Evolutionary conservation across 139 green algal genomes (phyloP).

Genomic region (Trebouxia sp.): DNA sequence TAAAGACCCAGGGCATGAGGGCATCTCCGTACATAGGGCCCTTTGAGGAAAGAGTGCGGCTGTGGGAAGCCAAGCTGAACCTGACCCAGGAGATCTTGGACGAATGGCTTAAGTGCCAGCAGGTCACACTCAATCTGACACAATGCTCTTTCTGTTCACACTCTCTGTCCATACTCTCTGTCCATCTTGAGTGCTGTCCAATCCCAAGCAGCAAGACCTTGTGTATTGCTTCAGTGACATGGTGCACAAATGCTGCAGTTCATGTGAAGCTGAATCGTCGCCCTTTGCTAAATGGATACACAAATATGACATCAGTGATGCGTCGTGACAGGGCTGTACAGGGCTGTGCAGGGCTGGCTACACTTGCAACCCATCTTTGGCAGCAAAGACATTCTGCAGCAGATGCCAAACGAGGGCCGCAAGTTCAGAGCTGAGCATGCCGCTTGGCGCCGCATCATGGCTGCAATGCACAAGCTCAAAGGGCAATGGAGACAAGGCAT

Average conservation of each 20-base stretch:
- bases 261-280: no score
- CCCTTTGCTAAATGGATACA: no score
- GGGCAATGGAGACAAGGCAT: no score
- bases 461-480: conserved; percentile 72
- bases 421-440: conserved; percentile 82
- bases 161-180: no score
- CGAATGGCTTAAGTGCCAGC: conserved; percentile 77
- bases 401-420: conserved; percentile 84
- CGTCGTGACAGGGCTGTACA: no score
- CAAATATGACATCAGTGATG: no score
- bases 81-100: conserved; percentile 79
- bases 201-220: no score
- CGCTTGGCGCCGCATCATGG: conserved; percentile 77
- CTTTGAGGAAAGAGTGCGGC: conserved; percentile 54
- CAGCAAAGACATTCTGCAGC: conserved; percentile 83
- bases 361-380: conserved; percentile 89
- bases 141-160: no score
- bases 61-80: conserved; percentile 55
- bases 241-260: no score
- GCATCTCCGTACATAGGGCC: conserved; percentile 78
- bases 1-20: conserved; percentile 79
- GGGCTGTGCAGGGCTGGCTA: conserved; percentile 65
- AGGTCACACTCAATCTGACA: conserved; percentile 46
- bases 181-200: no score
- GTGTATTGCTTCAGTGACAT: no score